phyloP scores from a whole-genome alignment of 2,329 filamentous ascomycete species.

The Raffaelea arxii region DNA sequence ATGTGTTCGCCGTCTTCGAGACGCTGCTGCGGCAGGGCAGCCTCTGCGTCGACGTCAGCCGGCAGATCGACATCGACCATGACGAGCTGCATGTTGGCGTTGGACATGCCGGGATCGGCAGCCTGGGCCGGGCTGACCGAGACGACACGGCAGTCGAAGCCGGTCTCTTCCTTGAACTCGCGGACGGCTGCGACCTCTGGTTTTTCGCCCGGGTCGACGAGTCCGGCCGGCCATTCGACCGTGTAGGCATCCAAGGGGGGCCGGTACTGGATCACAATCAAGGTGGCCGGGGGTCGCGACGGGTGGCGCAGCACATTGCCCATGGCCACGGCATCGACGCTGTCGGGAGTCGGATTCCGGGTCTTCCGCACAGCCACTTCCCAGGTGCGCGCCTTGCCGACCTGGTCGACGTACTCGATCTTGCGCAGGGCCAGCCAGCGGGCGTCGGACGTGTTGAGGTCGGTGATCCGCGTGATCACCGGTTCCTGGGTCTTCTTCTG shows the following conservation, averaged over 20 bases:
- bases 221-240: constrained; percentile 44
- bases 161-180: constrained; percentile 46
- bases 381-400: constrained; percentile 44
- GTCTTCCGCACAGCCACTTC: constrained; percentile 51
- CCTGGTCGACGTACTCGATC: constrained; percentile 48
- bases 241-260: constrained; percentile 36
- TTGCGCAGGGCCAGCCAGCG: constrained; percentile 48
- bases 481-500: constrained; percentile 36
- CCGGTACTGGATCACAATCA: constrained; percentile 16
- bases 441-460: constrained; percentile 39
- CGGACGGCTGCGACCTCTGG: constrained; percentile 41
- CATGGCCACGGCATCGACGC: constrained; percentile 53
- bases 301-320: constrained; percentile 46
- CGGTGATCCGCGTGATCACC: constrained; percentile 33
- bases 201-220: constrained; percentile 42
- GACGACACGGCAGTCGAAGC: constrained; percentile 40
- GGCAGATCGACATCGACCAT: constrained; percentile 47
- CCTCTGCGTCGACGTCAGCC: constrained; percentile 33
- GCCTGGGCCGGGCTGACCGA: constrained; percentile 43
- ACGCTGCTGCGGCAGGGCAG: constrained; percentile 27
- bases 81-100: constrained; percentile 51
- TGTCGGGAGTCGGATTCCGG: constrained; percentile 37
- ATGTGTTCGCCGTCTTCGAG: constrained; percentile 54
- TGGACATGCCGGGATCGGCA: constrained; percentile 48
- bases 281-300: constrained; percentile 30